A percentile compares a stretch with the other conserved stretches of the same genome.
These are phyloP conservation scores for Lactarius akahatsu DNA, from an alignment of 768 basidiomycete species.

Conservation along the genomic window DNA sequence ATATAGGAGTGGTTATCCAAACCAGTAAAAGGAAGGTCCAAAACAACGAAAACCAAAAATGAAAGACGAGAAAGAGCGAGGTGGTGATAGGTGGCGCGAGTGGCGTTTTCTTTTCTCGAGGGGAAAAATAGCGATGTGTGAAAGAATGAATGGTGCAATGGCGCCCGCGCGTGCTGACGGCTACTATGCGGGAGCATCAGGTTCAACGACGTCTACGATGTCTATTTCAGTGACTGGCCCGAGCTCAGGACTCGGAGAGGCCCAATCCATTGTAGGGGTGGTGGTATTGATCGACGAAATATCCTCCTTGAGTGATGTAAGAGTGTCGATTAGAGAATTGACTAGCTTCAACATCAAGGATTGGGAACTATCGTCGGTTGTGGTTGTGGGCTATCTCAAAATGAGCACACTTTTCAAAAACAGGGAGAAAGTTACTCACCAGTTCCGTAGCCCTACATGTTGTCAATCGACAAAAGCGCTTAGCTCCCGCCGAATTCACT, in stretches of 20 bases:
- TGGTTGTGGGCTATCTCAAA: background rate
- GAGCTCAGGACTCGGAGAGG: background rate
- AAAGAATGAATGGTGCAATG: background rate
- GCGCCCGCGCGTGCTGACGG: background rate
- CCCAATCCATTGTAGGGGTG: background rate
- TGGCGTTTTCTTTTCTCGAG: background rate
- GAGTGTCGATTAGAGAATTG: background rate
- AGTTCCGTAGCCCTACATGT: background rate
- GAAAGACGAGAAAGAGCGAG: background rate
- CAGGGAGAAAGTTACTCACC: background rate
- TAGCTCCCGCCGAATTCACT: background rate
- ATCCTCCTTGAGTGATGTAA: background rate
- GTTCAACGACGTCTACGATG: background rate
- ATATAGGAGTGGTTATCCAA: background rate
- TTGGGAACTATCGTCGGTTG: background rate
- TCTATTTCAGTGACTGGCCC: background rate
- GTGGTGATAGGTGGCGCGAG: background rate
- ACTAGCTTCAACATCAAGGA: background rate
- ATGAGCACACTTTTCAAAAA: background rate
- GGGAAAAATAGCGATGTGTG: background rate
- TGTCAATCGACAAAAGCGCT: background rate
- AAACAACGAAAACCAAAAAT: background rate
- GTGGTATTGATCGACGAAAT: background rate
- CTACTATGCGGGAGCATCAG: background rate
- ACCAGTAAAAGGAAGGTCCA: slow-evolving; percentile 7